Base-by-base conservation (phyloP, 148 eudicot genomes). In the Chenopodium suecicum region DNA sequence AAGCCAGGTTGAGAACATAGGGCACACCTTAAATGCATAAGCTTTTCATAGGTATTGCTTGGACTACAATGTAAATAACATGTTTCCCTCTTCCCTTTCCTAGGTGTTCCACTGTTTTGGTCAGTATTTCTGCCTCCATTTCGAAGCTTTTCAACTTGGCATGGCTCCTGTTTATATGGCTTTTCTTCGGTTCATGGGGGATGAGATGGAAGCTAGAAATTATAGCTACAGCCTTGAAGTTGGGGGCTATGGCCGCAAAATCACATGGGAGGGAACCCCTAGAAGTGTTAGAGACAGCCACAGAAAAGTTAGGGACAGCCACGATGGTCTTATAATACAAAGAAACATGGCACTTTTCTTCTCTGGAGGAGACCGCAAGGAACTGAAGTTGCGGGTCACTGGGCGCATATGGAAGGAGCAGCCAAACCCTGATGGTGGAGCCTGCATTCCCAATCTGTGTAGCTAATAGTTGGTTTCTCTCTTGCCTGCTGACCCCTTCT, bases 101-200 rank as follows among this genome's bases (percentile, higher is more conserved):
- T 86, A 93, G 97, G 97, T 93, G 60, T 93, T 93, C 83, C 91
- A 93, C 84, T 93, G 97, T 73, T 93, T 90, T 70, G 97, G 97
- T 47, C 91, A 91, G 85, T 93, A 91, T 76, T 93, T 93, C 78
- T 93, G 97, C 82, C 97, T 93, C 79, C 97, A 93, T 82, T 93
- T 93, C 23, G 97, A 93, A 87, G 97, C 97, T 11, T 91, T 93
- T 66, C 97, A 93, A 81, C 93, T 93, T 2, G 94, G 97, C 7
- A 89, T 93, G 93, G 97, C 95, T 7, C 95, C 97, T 54, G 97
- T 91, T 37, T 93, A 93, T 76, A 93, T 93, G 95, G 97, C 97
- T 44, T 93, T 93, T 77, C 91, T 93, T 25, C 88, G 95, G 62
- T 93, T 91, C 86, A 90, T 93, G 97, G 97, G 97, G 4, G 97